phyloP scores from a whole-genome alignment of 2,329 filamentous ascomycete species.

The Bipolaris bicolor region DNA sequence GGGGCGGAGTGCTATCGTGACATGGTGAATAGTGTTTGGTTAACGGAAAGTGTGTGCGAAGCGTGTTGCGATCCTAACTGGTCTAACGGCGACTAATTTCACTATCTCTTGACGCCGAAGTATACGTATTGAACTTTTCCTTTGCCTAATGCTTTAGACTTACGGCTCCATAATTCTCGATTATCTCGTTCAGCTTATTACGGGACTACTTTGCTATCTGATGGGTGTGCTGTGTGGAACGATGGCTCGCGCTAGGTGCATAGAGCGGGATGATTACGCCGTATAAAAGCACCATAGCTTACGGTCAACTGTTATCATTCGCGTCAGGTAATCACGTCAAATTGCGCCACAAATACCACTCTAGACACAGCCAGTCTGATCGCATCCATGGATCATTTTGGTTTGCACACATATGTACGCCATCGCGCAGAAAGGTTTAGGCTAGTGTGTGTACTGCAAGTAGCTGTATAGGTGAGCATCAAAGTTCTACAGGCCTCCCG shows the following conservation, averaged over 20 bases:
- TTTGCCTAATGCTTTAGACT: neutral
- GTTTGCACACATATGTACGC: conserved; percentile 1
- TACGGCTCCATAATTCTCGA: neutral
- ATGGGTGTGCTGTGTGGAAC: neutral
- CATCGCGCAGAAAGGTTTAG: neutral
- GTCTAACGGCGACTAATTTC: neutral
- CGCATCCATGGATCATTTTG: neutral
- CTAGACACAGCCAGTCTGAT: neutral
- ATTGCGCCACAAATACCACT: neutral
- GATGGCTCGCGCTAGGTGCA: neutral
- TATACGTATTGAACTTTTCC: neutral
- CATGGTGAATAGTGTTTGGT: neutral
- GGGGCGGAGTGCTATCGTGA: neutral
- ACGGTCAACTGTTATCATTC: neutral
- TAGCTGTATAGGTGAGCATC: neutral
- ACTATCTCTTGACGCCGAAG: neutral
- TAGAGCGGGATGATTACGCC: neutral
- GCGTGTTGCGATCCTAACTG: neutral
- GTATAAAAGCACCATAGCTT: conserved; percentile 1
- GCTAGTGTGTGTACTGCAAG: neutral
- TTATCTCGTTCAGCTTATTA: neutral
- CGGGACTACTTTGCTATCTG: neutral
- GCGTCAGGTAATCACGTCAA: neutral
- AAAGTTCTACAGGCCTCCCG: neutral
- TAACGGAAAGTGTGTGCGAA: neutral